Conservation (phyloP, 2,329 filamentous ascomycete species). For the Microsporum canis region DNA sequence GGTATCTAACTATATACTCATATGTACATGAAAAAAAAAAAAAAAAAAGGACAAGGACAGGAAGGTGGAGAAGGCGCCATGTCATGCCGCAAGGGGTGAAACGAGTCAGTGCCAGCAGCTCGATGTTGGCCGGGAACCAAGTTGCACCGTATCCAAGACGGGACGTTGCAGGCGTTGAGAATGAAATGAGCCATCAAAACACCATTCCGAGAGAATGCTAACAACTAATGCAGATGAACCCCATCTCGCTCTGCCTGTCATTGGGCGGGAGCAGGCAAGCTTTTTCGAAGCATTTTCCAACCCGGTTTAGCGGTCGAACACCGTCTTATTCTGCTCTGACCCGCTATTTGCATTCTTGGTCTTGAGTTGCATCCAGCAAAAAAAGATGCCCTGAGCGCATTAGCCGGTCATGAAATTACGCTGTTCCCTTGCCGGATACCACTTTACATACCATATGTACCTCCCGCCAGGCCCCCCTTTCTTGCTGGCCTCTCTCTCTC, state of each 20-base stretch:
- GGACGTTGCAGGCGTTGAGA: neutral
- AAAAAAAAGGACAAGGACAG: neutral
- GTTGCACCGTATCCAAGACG: neutral
- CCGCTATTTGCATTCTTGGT: neutral
- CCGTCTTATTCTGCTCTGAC: neutral
- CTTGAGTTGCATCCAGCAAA: neutral
- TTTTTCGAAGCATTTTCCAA: slow-evolving; percentile 4
- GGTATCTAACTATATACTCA: neutral
- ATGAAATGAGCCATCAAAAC: neutral
- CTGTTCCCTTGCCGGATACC: neutral
- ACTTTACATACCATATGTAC: neutral
- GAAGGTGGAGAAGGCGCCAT: neutral
- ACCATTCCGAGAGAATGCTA: neutral
- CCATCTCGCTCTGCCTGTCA: neutral
- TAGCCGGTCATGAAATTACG: neutral
- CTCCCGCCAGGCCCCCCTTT: neutral
- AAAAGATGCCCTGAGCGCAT: neutral
- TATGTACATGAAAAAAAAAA: no score
- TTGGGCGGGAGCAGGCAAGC: neutral
- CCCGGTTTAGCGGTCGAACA: neutral
- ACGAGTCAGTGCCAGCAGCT: neutral
- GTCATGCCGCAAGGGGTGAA: neutral
- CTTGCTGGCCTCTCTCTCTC: neutral
- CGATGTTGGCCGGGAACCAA: neutral
- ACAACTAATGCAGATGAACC: neutral